Conservation (phyloP, 106 monocot genomes). For the Gastrodia elata region DNA sequence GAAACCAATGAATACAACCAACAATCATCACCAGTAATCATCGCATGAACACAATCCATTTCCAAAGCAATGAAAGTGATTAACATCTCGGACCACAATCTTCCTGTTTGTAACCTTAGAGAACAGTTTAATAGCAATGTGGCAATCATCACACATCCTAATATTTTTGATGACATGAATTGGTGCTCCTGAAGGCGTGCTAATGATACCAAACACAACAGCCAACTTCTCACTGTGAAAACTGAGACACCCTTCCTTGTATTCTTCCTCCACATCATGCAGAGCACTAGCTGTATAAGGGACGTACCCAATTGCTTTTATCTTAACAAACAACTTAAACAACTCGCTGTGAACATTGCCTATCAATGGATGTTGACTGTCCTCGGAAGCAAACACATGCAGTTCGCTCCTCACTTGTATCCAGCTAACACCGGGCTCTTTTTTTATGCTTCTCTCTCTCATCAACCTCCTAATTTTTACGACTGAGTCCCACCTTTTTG, state of each 20-base stretch:
- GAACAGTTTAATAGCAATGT: conserved; percentile 43
- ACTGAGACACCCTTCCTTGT: conserved; percentile 41
- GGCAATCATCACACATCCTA: conserved; percentile 52
- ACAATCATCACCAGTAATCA: conserved; percentile 40
- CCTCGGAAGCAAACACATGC: conserved; percentile 57
- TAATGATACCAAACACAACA: conserved; percentile 38
- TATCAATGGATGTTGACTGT: conserved; percentile 37
- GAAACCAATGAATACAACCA: background rate
- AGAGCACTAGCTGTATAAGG: conserved; percentile 29
- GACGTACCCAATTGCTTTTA: conserved; percentile 45
- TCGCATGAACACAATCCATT: conserved; percentile 37
- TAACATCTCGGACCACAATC: conserved; percentile 45
- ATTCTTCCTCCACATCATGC: conserved; percentile 54
- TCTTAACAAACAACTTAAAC: conserved; percentile 21
- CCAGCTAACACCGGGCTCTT: conserved; percentile 76
- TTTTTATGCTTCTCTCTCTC: conserved; percentile 52
- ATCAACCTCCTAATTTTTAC: conserved; percentile 39
- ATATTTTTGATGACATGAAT: conserved; percentile 51
- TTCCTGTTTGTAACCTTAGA: conserved; percentile 27
- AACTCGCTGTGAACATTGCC: conserved; percentile 27
- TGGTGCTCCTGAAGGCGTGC: conserved; percentile 16
- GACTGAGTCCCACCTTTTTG: conserved; percentile 53
- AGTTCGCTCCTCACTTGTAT: conserved; percentile 40
- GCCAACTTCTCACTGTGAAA: conserved; percentile 56
- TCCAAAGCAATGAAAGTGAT: conserved; percentile 36